Conservation (phyloP, 768 basidiomycete genomes). For the Suillus alpinus region DNA sequence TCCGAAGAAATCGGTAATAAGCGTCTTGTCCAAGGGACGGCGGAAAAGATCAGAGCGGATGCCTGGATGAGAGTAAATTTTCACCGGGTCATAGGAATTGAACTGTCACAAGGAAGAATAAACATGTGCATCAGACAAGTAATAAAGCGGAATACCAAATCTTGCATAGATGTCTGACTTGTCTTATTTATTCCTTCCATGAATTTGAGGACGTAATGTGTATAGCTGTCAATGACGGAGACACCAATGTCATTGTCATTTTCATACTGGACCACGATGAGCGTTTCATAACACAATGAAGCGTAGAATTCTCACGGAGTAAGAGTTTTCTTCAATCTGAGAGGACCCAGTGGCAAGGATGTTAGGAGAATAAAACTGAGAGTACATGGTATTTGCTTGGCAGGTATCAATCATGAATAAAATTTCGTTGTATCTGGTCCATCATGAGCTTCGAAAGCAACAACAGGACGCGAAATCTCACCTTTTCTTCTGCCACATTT, state of each 20-base stretch:
- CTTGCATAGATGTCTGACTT: constrained; percentile 71
- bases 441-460: background rate
- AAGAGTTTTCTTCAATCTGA: constrained; percentile 82
- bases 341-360: constrained; percentile 91
- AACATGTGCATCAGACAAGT: constrained; percentile 5
- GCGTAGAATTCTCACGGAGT: constrained; percentile 60
- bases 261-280: constrained; percentile 58
- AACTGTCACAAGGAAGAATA: constrained; percentile 51
- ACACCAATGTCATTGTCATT: constrained; percentile 95
- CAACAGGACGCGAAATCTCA: constrained; percentile 27
- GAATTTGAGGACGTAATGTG: constrained; percentile 86
- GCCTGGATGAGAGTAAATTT: constrained; percentile 85
- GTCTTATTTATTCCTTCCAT: constrained; percentile 95
- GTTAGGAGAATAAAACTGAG: constrained; percentile 90
- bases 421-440: constrained; percentile 82
- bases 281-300: background rate
- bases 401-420: constrained; percentile 99
- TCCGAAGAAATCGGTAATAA: constrained; percentile 85
- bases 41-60: constrained; percentile 81
- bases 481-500: constrained; percentile 98
- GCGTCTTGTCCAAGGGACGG: constrained; percentile 56
- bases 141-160: constrained; percentile 58
- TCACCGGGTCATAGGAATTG: constrained; percentile 66
- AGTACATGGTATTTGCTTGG: constrained; percentile 95
- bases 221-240: constrained; percentile 92